Percentiles rank a stretch among this genome's conserved stretches.
Evolutionary conservation across 176 grass and related monocot species (phyloP).

Genomic region (Ensete glaucum): DNA sequence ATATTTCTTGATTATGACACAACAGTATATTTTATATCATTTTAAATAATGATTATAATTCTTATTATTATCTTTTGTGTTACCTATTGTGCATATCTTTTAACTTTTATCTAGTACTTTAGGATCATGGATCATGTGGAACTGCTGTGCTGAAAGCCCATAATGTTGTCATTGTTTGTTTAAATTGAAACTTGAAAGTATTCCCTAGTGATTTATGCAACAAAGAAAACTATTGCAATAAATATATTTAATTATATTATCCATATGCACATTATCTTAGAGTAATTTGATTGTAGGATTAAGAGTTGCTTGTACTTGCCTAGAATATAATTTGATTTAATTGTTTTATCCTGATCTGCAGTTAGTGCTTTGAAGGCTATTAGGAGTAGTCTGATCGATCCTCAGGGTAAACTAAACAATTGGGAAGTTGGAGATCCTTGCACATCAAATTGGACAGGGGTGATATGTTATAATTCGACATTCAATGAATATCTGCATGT

Average conservation of each 20-base stretch:
- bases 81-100: neutral
- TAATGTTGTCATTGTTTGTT: neutral
- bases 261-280: too few relatives aligned
- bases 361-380: conserved; percentile 63
- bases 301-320: neutral
- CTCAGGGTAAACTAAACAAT: conserved; percentile 25
- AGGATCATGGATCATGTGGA: neutral
- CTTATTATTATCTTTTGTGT: neutral
- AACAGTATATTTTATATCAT: neutral
- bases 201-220: neutral
- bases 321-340: conserved; percentile 7
- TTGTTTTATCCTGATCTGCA: conserved; percentile 35
- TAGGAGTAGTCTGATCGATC: conserved; percentile 50
- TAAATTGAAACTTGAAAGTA: neutral
- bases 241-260: too few relatives aligned
- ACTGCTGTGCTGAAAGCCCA: neutral
- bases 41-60: neutral
- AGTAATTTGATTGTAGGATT: too few relatives aligned
- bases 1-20: too few relatives aligned
- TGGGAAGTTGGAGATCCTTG: conserved; percentile 90
- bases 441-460: conserved; percentile 53
- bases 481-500: conserved; percentile 70
- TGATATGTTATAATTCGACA: conserved; percentile 67
- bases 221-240: too few relatives aligned
- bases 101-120: neutral